Evolutionary conservation across 2,329 filamentous ascomycete species (phyloP).

Genomic region (Ilyonectria mors-panacis): DNA sequence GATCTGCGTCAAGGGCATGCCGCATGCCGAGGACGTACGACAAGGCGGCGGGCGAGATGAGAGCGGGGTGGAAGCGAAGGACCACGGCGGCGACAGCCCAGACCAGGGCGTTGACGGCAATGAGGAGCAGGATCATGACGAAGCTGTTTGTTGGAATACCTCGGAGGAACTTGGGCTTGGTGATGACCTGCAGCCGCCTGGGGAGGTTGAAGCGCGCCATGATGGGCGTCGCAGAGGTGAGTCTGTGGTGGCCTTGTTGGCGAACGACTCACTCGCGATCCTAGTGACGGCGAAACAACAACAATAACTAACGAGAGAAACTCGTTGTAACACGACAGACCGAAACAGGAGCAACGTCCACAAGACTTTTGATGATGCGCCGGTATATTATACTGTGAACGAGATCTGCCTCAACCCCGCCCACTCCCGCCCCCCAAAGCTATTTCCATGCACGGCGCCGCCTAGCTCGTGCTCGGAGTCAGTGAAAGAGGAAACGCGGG

Average conservation of each 20-base stretch:
- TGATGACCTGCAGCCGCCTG: constrained; percentile 7
- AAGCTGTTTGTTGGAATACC: constrained; percentile 55
- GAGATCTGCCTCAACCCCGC: not conserved
- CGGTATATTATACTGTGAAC: not conserved
- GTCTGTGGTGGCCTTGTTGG: constrained; percentile 5
- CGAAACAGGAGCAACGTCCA: not conserved
- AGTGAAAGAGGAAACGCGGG: constrained; percentile 9
- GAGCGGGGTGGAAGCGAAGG: constrained; percentile 67
- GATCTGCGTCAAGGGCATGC: constrained; percentile 98
- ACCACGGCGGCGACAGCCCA: constrained; percentile 70
- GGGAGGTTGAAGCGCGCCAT: constrained; percentile 43
- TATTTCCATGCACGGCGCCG: constrained; percentile 3
- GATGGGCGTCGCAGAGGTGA: constrained; percentile 11
- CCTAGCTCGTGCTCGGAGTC: not conserved
- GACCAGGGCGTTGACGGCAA: constrained; percentile 66
- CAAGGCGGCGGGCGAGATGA: constrained; percentile 86
- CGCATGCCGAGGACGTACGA: constrained; percentile 91
- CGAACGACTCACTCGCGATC: not conserved
- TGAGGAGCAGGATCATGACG: constrained; percentile 66
- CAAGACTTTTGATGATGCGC: not conserved
- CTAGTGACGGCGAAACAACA: too few species aligned
- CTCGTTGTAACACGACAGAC: not conserved
- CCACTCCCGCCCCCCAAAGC: not conserved
- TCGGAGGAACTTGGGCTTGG: constrained; percentile 51
- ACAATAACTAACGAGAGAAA: not conserved